Evolutionary conservation across 2,329 filamentous ascomycete species (phyloP), one percentile per base, ranked within the genome.

Genomic region (Tetracladium maxilliforme): DNA sequence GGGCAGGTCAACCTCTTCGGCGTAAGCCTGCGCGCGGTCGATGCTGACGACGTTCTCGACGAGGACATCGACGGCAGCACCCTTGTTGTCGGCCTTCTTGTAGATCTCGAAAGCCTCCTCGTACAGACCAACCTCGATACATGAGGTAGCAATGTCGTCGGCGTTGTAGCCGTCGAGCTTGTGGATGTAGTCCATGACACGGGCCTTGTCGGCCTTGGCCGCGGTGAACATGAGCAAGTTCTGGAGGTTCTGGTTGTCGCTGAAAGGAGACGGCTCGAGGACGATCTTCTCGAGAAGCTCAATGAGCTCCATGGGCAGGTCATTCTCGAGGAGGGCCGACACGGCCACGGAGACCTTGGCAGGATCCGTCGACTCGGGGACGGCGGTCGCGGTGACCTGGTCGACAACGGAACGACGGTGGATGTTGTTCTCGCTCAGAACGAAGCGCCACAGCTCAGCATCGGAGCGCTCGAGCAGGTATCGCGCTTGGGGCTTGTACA

Each of bases 241-340:
- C 55, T 98, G 92, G 30, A 98, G 64, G 49, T 82, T 94, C 44
- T 83, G 71, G 53, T 98, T 98, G 56, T 98, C 92, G 42, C 83
- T 94, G 64, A 98, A 98, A 5, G 82, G 82, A 5, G 87, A 92
- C n/a, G 90, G 92, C 61, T 98, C 90, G n/a, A 98, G 62, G 16
- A 98, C 87, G 38, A 98, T 98, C 72, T 95, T 98, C 64, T 98
- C 92, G 11, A 98, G 68, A 19, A 98, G 70, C 52, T 98, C 92
- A 42, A 98, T 95, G 25, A 98, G 68, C 59, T 98, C 90, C 5
- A 76, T 74, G 7, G 90, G 90, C 37, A 98, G 64, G 44, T 98
- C 90, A 29, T 80, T 81, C 37, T 78, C 74, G 26, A 98, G 71
- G 63, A 98, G 92, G 21, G 86, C 77, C 42, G 92, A 79, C 29